Base-by-base conservation (phyloP, 495 filamentous ascomycete genomes). In the Tuber aestivum region DNA sequence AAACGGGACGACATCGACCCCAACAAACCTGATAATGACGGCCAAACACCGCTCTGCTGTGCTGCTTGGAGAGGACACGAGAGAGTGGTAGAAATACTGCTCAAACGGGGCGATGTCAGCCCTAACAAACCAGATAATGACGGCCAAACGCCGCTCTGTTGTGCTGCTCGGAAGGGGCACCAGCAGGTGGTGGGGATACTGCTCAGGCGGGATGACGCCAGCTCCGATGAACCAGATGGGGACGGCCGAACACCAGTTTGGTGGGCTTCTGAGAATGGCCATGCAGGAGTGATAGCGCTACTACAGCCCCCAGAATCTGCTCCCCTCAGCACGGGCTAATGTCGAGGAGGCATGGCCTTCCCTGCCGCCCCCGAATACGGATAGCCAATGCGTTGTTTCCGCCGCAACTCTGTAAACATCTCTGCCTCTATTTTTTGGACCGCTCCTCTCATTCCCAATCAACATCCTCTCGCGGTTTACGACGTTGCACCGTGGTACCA, bases 351-450 rank as follows among this genome's bases (percentile, higher is more conserved):
- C 5, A 23, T 48, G 3, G 21, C 20, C 45, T 20, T 23, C 21
- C 6, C 2, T 48, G 6, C 45, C 20, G 45, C 45, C 45, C 23
- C 23, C 21, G 0, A 9, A 23, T 23, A 9, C 6, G 7, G 45
- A 23, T 48, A 23, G 9, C 45, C 9, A 9, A 8, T 48, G 7
- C 6, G 45, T 21, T 3, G 9, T 48, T 48, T 23, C 7, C 21
- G 45, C 21, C 21, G 6, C 45, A 8, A 21, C 21, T 23, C 45
- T 21, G 0, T 9, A 23, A 20, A 23, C 6, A 9, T 23, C 0
- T 23, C 6, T 9, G 20, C 2, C 21, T 0, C 5, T 23, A 2
- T 5, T 23, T 21, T 8, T 48, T 1, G 0, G 1, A 2, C 9
- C 45, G 3, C 41, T 14, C 41, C 12, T 44, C 45, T 23, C 45